These are phyloP conservation scores for Radiomyces spectabilis DNA, from an alignment of 192 early-diverging fungal species.

Conservation along the genomic window DNA sequence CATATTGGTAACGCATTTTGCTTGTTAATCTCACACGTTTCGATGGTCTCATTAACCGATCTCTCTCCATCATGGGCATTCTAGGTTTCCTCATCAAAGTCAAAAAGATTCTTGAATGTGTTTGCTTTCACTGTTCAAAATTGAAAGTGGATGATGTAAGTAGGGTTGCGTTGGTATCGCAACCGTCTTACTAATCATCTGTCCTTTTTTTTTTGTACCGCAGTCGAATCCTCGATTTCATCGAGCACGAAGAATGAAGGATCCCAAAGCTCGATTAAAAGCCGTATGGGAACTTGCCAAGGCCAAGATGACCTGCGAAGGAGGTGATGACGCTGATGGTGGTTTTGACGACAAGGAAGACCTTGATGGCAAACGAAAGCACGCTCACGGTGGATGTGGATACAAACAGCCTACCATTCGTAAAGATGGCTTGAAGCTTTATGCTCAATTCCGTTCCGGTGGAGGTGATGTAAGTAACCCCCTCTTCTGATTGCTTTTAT, in stretches of 20 bases:
- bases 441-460: constrained; percentile 32
- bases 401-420: constrained; percentile 71
- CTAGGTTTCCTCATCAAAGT: constrained; percentile 86
- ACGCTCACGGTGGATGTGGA: constrained; percentile 84
- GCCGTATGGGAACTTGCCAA: constrained; percentile 88
- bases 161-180: background rate
- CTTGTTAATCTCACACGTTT: background rate
- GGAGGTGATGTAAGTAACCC: constrained; percentile 14
- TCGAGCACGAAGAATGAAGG: constrained; percentile 52
- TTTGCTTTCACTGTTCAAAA: constrained; percentile 91
- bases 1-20: constrained; percentile 62
- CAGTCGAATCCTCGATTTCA: constrained; percentile 64
- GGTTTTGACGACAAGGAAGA: constrained; percentile 43
- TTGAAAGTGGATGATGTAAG: constrained; percentile 78
- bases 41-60: constrained; percentile 1
- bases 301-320: constrained; percentile 74
- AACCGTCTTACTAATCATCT: background rate
- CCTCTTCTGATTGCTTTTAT: background rate
- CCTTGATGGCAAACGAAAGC: constrained; percentile 43
- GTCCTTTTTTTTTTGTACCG: constrained; percentile 10
- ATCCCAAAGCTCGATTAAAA: constrained; percentile 67
- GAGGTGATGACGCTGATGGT: constrained; percentile 56
- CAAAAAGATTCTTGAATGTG: constrained; percentile 96
- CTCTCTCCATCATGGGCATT: constrained; percentile 2
- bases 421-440: constrained; percentile 72